Base-by-base conservation (phyloP, 2,329 filamentous ascomycete genomes). In the Cladophialophora psammophila region DNA sequence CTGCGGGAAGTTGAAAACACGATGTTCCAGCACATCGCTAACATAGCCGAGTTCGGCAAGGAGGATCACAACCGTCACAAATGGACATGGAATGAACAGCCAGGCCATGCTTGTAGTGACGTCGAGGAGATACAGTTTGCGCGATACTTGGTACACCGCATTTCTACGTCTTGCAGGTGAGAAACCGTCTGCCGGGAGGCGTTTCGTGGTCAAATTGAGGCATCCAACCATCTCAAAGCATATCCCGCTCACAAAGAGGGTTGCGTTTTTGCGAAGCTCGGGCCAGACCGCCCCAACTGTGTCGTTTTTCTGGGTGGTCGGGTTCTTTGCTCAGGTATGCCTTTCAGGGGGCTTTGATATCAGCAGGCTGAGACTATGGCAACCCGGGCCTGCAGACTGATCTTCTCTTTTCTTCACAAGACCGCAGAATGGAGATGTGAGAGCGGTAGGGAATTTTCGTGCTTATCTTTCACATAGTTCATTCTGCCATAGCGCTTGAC, bases 121-220 rank as follows among this genome's bases (percentile, higher is more conserved):
- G 45, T 26, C 20, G 18, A 50, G 45, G 7, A 50, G 45, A 26
- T 20, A 50, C 6, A 10, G 20, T 18, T 50, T 50, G 45, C 26
- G 45, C 45, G 10, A 26, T 50, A 26, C 45, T 20, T 50, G 45
- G 45, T 50, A 50, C 45, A 50, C 45, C 45, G 45, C 45, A 50
- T 20, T 50, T 50, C 45, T 26, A 50, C 15, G 20, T 20, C 26
- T 50, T 5, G 18, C 20, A 50, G 15, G 45, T n/a, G 45, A 31
- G 20, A 4, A 50, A 50, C 45, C 18, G 26, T 9, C 45, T 50
- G 18, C 10, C 45, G 45, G 3, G 45, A 26, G 5, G 18, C 10
- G 18, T 12, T 45, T 50, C 18, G 20, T 50, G 45, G 18, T 12
- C 45, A 50, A 20, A 1, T 10, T 26, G 8, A 20, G 45, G 45